These are phyloP conservation scores for Erodium maritimum DNA, from an alignment of 345 rosid species.

Conservation along the genomic window DNA sequence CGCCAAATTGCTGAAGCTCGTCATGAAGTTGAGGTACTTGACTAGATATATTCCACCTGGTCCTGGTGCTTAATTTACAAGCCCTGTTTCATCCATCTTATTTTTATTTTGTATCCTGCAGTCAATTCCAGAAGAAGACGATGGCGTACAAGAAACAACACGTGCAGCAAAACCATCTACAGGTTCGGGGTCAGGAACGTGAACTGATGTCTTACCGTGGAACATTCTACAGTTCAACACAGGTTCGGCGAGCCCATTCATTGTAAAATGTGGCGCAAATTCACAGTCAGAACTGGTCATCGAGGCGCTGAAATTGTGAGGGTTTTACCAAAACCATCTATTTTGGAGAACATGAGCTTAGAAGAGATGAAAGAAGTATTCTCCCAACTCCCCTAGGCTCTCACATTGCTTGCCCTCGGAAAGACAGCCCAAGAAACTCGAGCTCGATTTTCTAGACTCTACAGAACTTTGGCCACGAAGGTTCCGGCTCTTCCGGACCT, in stretches of 20 bases:
- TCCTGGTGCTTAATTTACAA: background rate
- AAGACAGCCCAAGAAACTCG: slow-evolving; percentile 88
- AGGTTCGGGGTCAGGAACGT: slow-evolving; percentile 43
- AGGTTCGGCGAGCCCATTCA: slow-evolving; percentile 72
- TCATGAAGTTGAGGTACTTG: slow-evolving; percentile 55
- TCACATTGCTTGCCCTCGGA: slow-evolving; percentile 77
- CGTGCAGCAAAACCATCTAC: slow-evolving; percentile 26
- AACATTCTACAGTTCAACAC: slow-evolving; percentile 94
- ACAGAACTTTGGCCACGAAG: slow-evolving; percentile 92
- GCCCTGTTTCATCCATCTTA: background rate
- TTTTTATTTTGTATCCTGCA: slow-evolving; percentile 19
- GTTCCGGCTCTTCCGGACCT: slow-evolving; percentile 80
- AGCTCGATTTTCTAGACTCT: slow-evolving; percentile 87
- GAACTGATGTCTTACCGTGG: slow-evolving; percentile 90
- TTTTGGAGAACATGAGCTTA: slow-evolving; percentile 59
- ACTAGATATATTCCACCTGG: too few species aligned
- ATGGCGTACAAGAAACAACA: slow-evolving; percentile 19
- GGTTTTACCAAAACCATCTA: slow-evolving; percentile 79
- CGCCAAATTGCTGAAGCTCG: slow-evolving; percentile 75
- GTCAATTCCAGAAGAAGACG: slow-evolving; percentile 77
- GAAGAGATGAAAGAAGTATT: slow-evolving; percentile 84
- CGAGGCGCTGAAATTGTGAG: slow-evolving; percentile 82
- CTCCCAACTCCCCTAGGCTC: slow-evolving; percentile 81
- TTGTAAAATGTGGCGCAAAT: slow-evolving; percentile 92
- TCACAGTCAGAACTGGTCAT: slow-evolving; percentile 84